Evolutionary conservation across 176 grass and related monocot species (phyloP).

Genomic region (Ampelocalamus luodianensis): DNA sequence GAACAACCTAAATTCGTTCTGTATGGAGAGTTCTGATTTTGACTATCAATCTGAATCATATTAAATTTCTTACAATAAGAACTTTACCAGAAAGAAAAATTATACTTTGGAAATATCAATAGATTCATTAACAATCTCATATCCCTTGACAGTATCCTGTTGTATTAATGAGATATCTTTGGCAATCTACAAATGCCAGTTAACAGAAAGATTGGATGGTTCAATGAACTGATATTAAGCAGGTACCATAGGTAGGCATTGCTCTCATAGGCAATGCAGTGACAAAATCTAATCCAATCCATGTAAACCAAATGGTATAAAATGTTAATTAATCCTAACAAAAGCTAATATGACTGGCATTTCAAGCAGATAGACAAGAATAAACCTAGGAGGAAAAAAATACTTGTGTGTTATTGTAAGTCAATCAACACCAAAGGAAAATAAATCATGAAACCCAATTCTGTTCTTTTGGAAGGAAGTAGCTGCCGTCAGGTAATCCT

Average conservation of each 20-base stretch:
- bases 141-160: background rate
- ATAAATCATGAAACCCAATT: slow-evolving; percentile 16
- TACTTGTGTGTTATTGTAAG: slow-evolving; percentile 15
- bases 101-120: background rate
- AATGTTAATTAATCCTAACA: background rate
- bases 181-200: background rate
- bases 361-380: slow-evolving; percentile 10
- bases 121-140: background rate
- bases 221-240: slow-evolving; percentile 12
- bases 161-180: slow-evolving; percentile 15
- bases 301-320: slow-evolving; percentile 8
- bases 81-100: background rate
- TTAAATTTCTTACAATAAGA: background rate
- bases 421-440: background rate
- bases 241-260: background rate
- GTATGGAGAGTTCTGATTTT: background rate
- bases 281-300: background rate
- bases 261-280: slow-evolving; percentile 4
- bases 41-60: slow-evolving; percentile 4
- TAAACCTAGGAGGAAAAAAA: slow-evolving; percentile 2
- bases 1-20: background rate
- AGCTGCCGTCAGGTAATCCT: slow-evolving; percentile 3
- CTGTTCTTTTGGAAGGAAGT: slow-evolving; percentile 22
- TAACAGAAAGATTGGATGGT: background rate
- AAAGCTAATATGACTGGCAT: background rate